These are phyloP conservation scores for Chimonanthus salicifolius DNA, from an alignment of 164 flowering plant species.

Conservation along the genomic window DNA sequence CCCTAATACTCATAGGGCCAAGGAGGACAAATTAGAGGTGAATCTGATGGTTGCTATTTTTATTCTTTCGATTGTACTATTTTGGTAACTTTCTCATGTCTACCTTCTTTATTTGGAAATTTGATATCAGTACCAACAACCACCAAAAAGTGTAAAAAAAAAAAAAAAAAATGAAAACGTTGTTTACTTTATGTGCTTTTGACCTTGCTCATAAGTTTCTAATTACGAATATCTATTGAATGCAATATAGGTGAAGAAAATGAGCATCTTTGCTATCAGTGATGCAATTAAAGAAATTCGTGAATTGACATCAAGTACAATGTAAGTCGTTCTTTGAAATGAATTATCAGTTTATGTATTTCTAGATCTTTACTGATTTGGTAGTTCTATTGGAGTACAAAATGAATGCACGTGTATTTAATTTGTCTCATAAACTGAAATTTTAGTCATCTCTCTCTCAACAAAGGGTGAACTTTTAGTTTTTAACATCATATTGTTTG, in stretches of 20 bases:
- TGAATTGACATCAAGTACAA: constrained; percentile 15
- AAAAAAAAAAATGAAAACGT: background rate
- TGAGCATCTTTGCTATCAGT: constrained; percentile 30
- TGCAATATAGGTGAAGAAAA: constrained; percentile 37
- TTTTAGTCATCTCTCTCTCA: too few species aligned
- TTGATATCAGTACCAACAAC: too few species aligned
- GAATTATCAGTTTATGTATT: background rate
- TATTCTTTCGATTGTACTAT: background rate
- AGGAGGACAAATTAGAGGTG: constrained; percentile 49
- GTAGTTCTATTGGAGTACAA: background rate
- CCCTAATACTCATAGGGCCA: constrained; percentile 52
- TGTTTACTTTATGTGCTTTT: background rate
- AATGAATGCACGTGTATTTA: too few species aligned
- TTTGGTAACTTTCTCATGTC: background rate
- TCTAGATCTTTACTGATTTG: background rate
- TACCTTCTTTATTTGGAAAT: background rate
- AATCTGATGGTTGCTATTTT: background rate
- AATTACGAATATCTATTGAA: background rate
- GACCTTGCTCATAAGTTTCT: too few species aligned
- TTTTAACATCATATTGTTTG: too few species aligned
- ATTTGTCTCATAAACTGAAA: too few species aligned
- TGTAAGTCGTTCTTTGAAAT: constrained; percentile 12
- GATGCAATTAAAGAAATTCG: constrained; percentile 35
- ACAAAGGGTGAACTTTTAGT: too few species aligned
- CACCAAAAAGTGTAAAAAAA: too few species aligned